Conservation (phyloP, 2,329 filamentous ascomycete genomes). For the Sordariomycetes sp. region DNA sequence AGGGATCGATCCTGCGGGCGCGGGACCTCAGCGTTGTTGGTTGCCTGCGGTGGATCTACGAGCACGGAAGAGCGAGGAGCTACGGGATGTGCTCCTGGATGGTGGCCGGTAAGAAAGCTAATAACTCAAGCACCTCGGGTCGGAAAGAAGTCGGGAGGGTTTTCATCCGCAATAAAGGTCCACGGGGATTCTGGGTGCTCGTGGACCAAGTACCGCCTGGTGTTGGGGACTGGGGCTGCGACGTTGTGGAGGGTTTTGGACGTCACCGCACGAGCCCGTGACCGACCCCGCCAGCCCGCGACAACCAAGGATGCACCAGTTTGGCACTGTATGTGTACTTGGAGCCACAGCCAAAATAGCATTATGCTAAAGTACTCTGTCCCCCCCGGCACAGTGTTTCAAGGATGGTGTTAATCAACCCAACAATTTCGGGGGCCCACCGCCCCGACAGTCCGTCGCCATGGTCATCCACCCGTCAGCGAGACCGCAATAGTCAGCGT, state of each 20-base stretch:
- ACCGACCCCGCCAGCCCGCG: not conserved
- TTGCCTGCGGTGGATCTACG: not conserved
- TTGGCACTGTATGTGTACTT: not conserved
- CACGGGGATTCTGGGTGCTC: not conserved
- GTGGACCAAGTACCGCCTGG: not conserved
- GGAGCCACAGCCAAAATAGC: not conserved
- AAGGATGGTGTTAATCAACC: not conserved
- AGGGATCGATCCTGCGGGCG: not conserved
- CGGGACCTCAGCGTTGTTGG: not conserved
- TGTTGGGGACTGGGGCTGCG: not conserved
- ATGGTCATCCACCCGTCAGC: not conserved
- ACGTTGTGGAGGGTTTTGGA: not conserved
- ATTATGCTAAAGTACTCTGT: not conserved
- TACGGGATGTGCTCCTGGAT: not conserved
- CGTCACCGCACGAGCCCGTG: not conserved
- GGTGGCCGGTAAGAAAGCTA: not conserved
- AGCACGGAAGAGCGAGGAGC: not conserved
- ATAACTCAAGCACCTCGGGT: not conserved
- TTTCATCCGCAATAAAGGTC: not conserved
- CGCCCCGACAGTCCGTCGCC: not conserved
- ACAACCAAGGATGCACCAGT: not conserved
- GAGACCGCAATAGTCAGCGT: not conserved
- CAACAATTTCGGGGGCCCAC: not conserved
- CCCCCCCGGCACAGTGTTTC: not conserved
- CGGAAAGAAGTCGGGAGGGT: not conserved